Evolutionary conservation across 2,329 filamentous ascomycete species (phyloP).

Genomic region (Fusarium penzigii): DNA sequence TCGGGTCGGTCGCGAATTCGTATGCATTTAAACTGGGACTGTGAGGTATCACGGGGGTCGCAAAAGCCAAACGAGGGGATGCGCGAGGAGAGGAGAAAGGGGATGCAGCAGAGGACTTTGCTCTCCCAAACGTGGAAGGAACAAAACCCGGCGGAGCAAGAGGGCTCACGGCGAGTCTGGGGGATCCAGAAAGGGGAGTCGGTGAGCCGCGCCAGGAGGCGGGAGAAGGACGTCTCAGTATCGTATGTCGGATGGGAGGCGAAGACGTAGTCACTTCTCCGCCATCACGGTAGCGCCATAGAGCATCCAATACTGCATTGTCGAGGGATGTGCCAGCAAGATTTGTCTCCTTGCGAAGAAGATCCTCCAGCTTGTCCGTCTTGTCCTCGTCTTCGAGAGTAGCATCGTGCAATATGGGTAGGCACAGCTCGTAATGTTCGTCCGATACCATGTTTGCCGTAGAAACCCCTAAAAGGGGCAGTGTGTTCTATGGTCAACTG

Average conservation of each 20-base stretch:
- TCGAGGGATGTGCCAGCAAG: slow-evolving; percentile 78
- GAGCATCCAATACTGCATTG: slow-evolving; percentile 84
- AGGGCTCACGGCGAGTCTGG: slow-evolving; percentile 79
- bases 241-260: slow-evolving; percentile 82
- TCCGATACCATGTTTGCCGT: slow-evolving; percentile 79
- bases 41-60: slow-evolving; percentile 87
- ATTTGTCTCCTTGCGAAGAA: slow-evolving; percentile 76
- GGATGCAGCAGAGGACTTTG: slow-evolving; percentile 77
- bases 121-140: slow-evolving; percentile 71
- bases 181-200: slow-evolving; percentile 81
- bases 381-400: slow-evolving; percentile 91
- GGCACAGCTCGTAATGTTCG: slow-evolving; percentile 87
- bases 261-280: slow-evolving; percentile 70
- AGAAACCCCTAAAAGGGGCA: slow-evolving; percentile 8
- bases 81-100: slow-evolving; percentile 93
- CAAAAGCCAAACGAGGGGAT: slow-evolving; percentile 86
- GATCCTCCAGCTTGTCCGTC: slow-evolving; percentile 85
- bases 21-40: slow-evolving; percentile 94
- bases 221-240: slow-evolving; percentile 87
- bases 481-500: slow-evolving; percentile 8
- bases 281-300: slow-evolving; percentile 80
- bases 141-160: slow-evolving; percentile 82
- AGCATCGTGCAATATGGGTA: slow-evolving; percentile 82
- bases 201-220: slow-evolving; percentile 87
- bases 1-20: slow-evolving; percentile 83